These are phyloP conservation scores for Martiniozyma abietophila DNA, from an alignment of 805 yeast species.

Conservation along the genomic window DNA sequence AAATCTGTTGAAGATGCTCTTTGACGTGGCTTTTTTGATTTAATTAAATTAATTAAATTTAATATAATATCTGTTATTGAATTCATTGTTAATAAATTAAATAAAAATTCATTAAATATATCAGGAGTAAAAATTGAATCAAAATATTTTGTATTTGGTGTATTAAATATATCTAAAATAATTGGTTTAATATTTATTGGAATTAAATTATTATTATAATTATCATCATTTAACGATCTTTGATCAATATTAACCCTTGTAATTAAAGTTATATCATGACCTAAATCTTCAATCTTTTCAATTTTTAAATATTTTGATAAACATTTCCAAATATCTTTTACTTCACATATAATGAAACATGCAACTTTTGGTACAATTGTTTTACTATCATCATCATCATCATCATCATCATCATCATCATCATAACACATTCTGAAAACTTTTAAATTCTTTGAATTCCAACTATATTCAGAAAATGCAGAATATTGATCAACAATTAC, in stretches of 20 bases:
- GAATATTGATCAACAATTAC: too few relatives aligned
- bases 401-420: not conserved
- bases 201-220: not conserved
- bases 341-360: slow-evolving; percentile 5
- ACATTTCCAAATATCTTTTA: not conserved
- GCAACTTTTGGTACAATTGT: not conserved
- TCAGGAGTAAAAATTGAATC: slow-evolving; percentile 1
- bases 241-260: too few relatives aligned
- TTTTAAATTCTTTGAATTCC: too few relatives aligned
- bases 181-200: not conserved
- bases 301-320: not conserved
- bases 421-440: too few relatives aligned
- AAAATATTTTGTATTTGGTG: not conserved
- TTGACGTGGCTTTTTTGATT: slow-evolving; percentile 7
- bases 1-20: slow-evolving; percentile 3
- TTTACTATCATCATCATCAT: not conserved
- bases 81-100: not conserved
- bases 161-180: slow-evolving; percentile 1
- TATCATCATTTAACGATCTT: not conserved
- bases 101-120: slow-evolving; percentile 5
- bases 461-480: too few relatives aligned
- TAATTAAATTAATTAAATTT: slow-evolving; percentile 3
- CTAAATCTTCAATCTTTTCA: not conserved
- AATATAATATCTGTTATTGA: not conserved
- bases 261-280: not conserved